phyloP scores from a whole-genome alignment of 257 asterid genomes.

The Primulina tabacum region DNA sequence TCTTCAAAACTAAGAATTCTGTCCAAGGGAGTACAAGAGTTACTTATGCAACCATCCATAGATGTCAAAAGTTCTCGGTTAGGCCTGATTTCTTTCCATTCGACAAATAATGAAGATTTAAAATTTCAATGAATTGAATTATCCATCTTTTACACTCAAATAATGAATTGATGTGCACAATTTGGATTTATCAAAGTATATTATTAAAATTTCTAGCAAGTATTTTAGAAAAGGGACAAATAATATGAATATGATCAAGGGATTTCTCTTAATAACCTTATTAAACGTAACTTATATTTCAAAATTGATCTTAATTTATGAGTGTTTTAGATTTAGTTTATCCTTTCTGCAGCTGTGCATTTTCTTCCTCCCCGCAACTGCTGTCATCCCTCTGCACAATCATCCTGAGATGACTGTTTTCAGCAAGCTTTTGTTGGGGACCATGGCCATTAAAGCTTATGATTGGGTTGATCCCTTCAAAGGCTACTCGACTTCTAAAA shows the following conservation, averaged over 20 bases:
- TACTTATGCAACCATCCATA: constrained; percentile 58
- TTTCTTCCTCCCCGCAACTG: constrained; percentile 63
- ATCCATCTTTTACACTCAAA: no score
- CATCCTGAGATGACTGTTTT: constrained; percentile 92
- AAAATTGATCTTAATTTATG: not conserved
- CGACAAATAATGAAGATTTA: no score
- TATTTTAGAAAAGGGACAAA: no score
- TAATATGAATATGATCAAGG: not conserved
- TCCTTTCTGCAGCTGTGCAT: constrained; percentile 56
- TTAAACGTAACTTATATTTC: not conserved
- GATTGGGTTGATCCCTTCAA: constrained; percentile 53
- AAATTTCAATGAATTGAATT: no score
- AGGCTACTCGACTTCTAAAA: constrained; percentile 27
- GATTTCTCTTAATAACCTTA: not conserved
- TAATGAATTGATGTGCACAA: no score
- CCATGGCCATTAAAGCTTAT: constrained; percentile 78
- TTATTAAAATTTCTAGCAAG: no score
- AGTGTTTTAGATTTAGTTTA: not conserved
- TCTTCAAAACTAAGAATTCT: constrained; percentile 49
- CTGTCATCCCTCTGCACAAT: constrained; percentile 87
- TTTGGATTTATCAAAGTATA: no score
- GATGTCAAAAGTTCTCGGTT: constrained; percentile 62
- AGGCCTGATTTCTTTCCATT: not conserved
- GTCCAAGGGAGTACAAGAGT: constrained; percentile 54
- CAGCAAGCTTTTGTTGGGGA: constrained; percentile 79